Evolutionary conservation across 306 rosid species (phyloP), one percentile per base, ranked within the genome.

Genomic region (Medicago ruthenica): DNA sequence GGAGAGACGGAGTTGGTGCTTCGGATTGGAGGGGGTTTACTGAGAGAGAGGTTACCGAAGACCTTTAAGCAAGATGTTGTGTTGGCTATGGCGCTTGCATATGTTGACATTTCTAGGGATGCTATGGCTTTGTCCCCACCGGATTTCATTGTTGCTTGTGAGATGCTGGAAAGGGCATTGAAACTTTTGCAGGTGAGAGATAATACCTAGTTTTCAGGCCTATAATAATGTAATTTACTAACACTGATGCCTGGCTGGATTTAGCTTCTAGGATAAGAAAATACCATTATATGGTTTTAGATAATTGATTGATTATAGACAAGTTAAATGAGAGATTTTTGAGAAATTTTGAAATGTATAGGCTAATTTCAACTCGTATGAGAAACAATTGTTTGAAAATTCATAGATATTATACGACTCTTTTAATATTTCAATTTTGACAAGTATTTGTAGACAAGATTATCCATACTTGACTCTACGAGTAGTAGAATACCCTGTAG

Each of bases 161-260:
- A 95, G 67, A 88, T 92, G 74, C 97, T 95, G 2, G 99, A 88
- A 86, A 92, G 97, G 86, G 97, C 96, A 69, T 89, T 95, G 93
- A 90, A 90, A 80, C 89, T 95, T 79, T 79, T 95, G 89, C 96
- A 90, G 96, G 98, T 94, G 65, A 51, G 10, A 13, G 11, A 6
- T 14, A 51, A 6, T 31, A 11, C 22, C 50, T 72, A 42, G n/a
- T 37, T 55, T 71, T 54, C 61, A 64, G 4, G 13, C 9, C 67
- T 70, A 42, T 53, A 20, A 48, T 70, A 7, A 9, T 71, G 15
- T 55, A 4, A 14, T 55, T 57, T 22, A 39, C 40, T 39, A 8
- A 37, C 54, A 37, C 2, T 41, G 13, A 39, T 6, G 2, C 17
- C 15, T 5, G 7, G 18, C 21, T 67, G 42, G 53, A 40, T 10